Percentiles rank a stretch among this genome's conserved stretches.
phyloP scores from a whole-genome alignment of 768 basidiomycete species.

The Amanita brunnescens region DNA sequence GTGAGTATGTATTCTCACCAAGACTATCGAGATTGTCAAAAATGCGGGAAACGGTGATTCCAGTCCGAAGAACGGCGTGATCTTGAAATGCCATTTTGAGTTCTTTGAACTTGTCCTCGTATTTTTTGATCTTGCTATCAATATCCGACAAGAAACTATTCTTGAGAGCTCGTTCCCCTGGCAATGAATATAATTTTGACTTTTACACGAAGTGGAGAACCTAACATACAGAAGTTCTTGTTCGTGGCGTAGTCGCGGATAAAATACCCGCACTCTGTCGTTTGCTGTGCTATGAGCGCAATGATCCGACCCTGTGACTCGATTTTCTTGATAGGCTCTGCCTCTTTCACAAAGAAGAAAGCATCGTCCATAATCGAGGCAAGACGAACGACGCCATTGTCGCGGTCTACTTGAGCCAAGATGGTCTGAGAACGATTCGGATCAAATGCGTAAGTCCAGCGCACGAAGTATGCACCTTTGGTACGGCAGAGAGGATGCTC shows the following conservation, averaged over 20 bases:
- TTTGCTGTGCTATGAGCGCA: constrained; percentile 18
- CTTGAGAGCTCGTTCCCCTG: constrained; percentile 1
- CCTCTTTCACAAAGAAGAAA: constrained; percentile 21
- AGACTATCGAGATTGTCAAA: no score
- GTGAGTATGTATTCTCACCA: no score
- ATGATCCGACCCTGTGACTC: constrained; percentile 18
- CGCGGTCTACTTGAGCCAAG: constrained; percentile 11
- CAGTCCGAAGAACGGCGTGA: no score
- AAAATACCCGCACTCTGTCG: constrained; percentile 25
- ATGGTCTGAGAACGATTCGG: constrained; percentile 13
- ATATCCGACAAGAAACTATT: background rate
- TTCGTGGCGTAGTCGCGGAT: constrained; percentile 23
- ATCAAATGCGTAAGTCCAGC: no score
- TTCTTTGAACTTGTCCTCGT: background rate
- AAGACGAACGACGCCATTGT: background rate
- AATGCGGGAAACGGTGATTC: no score
- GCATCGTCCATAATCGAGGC: constrained; percentile 16
- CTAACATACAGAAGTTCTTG: constrained; percentile 20
- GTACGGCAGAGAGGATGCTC: no score
- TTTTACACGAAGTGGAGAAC: background rate
- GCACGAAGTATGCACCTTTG: no score
- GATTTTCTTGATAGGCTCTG: constrained; percentile 22
- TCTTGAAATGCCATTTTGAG: no score
- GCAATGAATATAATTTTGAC: background rate
- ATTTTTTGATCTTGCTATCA: background rate